Evolutionary conservation across 495 filamentous ascomycete species (phyloP), one percentile per base, ranked within the genome.

Genomic region (Penicillium mononematosum): DNA sequence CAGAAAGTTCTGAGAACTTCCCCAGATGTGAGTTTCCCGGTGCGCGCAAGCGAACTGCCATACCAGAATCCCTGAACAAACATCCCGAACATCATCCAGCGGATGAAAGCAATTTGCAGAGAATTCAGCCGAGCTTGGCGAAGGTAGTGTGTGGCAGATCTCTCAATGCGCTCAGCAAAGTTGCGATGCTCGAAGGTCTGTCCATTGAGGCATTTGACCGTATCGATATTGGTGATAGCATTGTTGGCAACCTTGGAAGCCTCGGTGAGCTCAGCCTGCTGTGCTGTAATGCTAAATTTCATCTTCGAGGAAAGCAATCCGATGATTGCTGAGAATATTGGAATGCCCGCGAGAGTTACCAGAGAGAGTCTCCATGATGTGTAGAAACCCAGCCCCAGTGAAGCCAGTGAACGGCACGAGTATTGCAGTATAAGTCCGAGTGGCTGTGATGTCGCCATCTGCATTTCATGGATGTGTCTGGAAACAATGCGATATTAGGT

Each of bases 11-110:
- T 92, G 44, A 96, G 67, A 17, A 96, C 83, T 46, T 86, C 78
- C 7, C 88, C 92, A 1, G 90, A 74, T 14, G 79, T 78, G 39
- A 83, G 71, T 17, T 79, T 67, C 2, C 78, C 80, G 7, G 72
- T 66, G 11, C 71, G 71, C 19, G 91, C 83, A 7, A 96, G 76
- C 1, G 79, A 70, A 49, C 85, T 83, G 0, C 92, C 92, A 68
- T 91, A 96, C 84, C 89, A 97, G 62, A 98, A 97, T 0, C 92
- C 93, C 61, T 91, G 83, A 1, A 96, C 88, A 54, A 98, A 96
- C 73, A 98, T 87, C 3, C 79, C 78, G 16, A 91, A 81, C 34
- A 85, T 86, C 73, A 89, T 82, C 60, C 96, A 79, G 43, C 87
- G 85, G 43, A 89, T 78, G 45, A 89, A 81, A 1, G 86, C 83